Conservation (phyloP, 768 basidiomycete genomes). For the Podaxis sp. region DNA sequence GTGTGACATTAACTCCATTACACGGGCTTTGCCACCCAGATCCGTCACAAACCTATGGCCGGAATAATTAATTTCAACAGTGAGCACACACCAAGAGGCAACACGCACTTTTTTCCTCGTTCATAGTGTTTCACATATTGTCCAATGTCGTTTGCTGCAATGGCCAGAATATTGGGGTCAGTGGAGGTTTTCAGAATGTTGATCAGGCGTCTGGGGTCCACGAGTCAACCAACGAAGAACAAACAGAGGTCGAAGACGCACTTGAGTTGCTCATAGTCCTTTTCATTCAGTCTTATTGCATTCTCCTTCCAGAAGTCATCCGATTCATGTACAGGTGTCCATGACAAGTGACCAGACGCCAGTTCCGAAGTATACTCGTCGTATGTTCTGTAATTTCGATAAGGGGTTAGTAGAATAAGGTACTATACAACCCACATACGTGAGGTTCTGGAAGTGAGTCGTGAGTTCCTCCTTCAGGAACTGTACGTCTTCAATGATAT, state of each 20-base stretch:
- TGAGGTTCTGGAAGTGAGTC: conserved; percentile 80
- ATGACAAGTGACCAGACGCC: conserved; percentile 83
- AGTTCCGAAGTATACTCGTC: conserved; percentile 95
- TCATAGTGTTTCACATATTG: conserved; percentile 93
- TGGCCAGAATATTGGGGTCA: conserved; percentile 80
- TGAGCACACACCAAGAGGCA: not conserved
- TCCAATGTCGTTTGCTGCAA: conserved; percentile 90
- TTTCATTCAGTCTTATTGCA: conserved; percentile 79
- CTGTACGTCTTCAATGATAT: conserved; percentile 87
- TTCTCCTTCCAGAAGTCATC: conserved; percentile 99
- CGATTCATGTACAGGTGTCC: conserved; percentile 95
- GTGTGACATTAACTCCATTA: conserved; percentile 93
- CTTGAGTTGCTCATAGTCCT: conserved; percentile 82
- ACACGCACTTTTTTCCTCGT: conserved; percentile 81
- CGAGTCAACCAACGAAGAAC: not conserved
- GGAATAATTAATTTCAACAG: not conserved
- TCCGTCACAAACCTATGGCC: conserved; percentile 69
- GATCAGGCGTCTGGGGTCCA: conserved; percentile 57
- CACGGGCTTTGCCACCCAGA: conserved; percentile 79
- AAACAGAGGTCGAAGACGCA: conserved; percentile 25
- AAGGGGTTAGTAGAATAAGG: not conserved
- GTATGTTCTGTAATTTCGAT: conserved; percentile 61
- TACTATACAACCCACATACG: conserved; percentile 46
- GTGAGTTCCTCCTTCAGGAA: conserved; percentile 87
- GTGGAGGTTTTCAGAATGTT: conserved; percentile 62